phyloP scores from a whole-genome alignment of 140 eudicot species.

The Erigeron philadelphicus region DNA sequence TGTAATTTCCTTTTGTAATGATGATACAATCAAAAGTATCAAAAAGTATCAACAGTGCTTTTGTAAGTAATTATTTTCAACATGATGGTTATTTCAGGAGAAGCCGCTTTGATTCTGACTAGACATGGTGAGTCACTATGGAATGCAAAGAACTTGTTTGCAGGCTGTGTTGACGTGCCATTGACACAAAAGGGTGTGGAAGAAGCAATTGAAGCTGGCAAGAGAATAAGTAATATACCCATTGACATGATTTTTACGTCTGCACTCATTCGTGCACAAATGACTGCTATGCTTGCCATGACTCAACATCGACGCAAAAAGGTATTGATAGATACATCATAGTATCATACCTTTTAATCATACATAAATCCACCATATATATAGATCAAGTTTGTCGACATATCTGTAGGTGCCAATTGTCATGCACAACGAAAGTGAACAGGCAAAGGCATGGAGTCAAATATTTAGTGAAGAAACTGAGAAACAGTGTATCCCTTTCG shows the following conservation, averaged over 20 bases:
- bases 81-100: conserved; percentile 33
- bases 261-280: conserved; percentile 82
- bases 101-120: conserved; percentile 73
- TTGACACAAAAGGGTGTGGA: conserved; percentile 77
- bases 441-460: too few species aligned
- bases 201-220: conserved; percentile 91
- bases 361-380: too few species aligned
- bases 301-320: conserved; percentile 20
- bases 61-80: too few species aligned
- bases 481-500: too few species aligned
- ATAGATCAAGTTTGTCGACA: too few species aligned
- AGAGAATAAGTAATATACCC: conserved; percentile 29
- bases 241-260: conserved; percentile 83
- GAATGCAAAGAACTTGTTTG: conserved; percentile 84
- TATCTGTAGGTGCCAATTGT: too few species aligned
- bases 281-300: conserved; percentile 36
- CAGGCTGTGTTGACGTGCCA: conserved; percentile 93
- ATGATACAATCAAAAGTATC: too few species aligned
- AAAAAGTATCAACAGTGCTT: too few species aligned
- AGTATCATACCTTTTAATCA: too few species aligned
- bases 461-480: too few species aligned
- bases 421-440: too few species aligned
- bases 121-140: conserved; percentile 91
- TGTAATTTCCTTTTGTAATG: too few species aligned
- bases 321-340: conserved; percentile 33